A percentile compares a stretch with the other conserved stretches of the same genome.
These are phyloP conservation scores for Sporothrix variecibatus DNA, from an alignment of 2,329 filamentous ascomycete genomes.

Conservation along the genomic window DNA sequence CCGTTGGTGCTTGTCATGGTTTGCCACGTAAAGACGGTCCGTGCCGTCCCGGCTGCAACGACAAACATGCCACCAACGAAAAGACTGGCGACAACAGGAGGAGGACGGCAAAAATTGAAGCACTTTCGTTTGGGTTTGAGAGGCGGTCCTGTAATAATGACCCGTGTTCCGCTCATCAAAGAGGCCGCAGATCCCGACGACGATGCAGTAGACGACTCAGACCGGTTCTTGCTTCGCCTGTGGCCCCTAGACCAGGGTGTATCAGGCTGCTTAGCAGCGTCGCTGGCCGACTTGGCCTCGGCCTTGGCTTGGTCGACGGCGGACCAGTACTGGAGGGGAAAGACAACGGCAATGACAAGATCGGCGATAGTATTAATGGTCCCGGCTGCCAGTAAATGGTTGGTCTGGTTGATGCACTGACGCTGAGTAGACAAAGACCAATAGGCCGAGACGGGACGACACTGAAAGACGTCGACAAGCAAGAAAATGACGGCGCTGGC, in stretches of 20 bases:
- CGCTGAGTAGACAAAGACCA: background rate
- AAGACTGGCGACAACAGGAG: background rate
- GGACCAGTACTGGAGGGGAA: background rate
- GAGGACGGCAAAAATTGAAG: background rate
- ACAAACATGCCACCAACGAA: background rate
- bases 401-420: background rate
- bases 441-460: conserved; percentile 1
- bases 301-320: conserved; percentile 3
- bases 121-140: background rate
- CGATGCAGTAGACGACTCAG: background rate
- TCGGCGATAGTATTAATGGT: conserved; percentile 3
- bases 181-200: background rate
- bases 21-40: background rate
- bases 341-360: background rate
- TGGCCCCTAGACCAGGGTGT: background rate
- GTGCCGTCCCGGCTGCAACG: background rate
- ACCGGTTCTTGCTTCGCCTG: background rate
- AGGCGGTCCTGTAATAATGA: background rate
- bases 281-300: background rate
- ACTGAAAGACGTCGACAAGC: background rate
- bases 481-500: background rate
- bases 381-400: background rate
- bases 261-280: background rate
- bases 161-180: background rate
- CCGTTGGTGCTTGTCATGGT: background rate